Percentiles rank a stretch among this genome's conserved stretches.
These are phyloP conservation scores for Cystobasidium tubakii DNA, from an alignment of 768 basidiomycete genomes.

Conservation along the genomic window DNA sequence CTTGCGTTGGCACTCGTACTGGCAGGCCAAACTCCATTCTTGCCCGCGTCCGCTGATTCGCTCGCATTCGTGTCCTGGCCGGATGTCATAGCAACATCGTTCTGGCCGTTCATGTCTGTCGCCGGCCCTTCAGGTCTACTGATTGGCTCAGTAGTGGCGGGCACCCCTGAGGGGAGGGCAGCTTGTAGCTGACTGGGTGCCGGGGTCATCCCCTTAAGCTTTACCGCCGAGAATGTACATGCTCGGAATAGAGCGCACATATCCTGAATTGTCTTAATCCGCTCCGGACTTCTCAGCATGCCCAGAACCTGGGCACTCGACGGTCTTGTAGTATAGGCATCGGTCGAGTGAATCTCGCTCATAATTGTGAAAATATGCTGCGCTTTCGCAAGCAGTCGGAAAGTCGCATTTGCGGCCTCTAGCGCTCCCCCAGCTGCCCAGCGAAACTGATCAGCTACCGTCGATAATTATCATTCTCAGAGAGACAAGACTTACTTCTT, in stretches of 20 bases:
- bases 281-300: conserved; percentile 8
- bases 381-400: conserved; percentile 3
- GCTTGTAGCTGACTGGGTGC: not conserved
- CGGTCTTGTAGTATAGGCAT: conserved; percentile 13
- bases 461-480: not conserved
- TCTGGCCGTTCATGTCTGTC: not conserved
- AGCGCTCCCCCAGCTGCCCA: not conserved
- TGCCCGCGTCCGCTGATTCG: not conserved
- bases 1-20: conserved; percentile 35
- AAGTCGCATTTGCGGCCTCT: conserved; percentile 1
- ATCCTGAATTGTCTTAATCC: conserved; percentile 20
- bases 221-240: conserved; percentile 2
- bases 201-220: conserved; percentile 8
- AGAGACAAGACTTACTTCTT: not conserved
- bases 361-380: conserved; percentile 26
- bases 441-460: not conserved
- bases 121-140: not conserved
- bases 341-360: conserved; percentile 22
- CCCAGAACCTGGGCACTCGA: conserved; percentile 6
- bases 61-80: not conserved
- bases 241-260: conserved; percentile 19
- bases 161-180: not conserved
- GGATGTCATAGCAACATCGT: not conserved
- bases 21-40: not conserved
- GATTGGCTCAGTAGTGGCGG: not conserved